These are phyloP conservation scores for Abrus pulchellus DNA, from an alignment of 306 rosid species.

Conservation along the genomic window DNA sequence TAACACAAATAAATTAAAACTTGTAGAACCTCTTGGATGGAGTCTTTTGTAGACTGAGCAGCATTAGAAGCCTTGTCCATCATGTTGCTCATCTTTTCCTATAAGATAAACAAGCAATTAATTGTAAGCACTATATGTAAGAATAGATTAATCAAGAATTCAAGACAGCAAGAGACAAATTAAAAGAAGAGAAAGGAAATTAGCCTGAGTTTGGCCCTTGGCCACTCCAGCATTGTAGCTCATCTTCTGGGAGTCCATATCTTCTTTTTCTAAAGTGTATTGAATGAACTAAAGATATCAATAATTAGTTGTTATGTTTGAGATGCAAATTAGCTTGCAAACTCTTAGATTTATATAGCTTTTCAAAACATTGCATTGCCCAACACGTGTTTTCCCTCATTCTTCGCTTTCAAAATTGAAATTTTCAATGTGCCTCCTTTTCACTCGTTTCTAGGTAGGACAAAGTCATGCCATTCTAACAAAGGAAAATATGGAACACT, in stretches of 20 bases:
- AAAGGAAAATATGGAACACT: background rate
- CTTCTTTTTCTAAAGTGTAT: background rate
- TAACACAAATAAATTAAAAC: too few relatives aligned
- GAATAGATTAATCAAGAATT: too few relatives aligned
- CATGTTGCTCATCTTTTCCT: constrained; percentile 64
- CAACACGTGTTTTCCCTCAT: constrained; percentile 36
- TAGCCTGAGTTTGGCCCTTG: constrained; percentile 66
- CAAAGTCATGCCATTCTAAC: constrained; percentile 16
- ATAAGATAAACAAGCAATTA: background rate
- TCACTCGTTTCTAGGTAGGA: background rate
- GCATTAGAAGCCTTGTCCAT: constrained; percentile 59
- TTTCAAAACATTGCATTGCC: constrained; percentile 13
- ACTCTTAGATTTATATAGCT: constrained; percentile 34
- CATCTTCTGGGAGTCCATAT: constrained; percentile 51
- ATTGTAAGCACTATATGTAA: background rate
- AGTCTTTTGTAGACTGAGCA: constrained; percentile 60
- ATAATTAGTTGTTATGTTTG: constrained; percentile 21
- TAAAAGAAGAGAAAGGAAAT: background rate
- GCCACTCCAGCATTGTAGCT: constrained; percentile 64
- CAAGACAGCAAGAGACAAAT: background rate
- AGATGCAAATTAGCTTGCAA: background rate
- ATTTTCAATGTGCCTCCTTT: background rate
- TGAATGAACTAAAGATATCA: background rate
- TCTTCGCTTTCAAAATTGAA: background rate
- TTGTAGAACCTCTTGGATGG: constrained; percentile 53